Conservation (phyloP, 176 grass and related monocot species). For the Aegilops tauschii region DNA sequence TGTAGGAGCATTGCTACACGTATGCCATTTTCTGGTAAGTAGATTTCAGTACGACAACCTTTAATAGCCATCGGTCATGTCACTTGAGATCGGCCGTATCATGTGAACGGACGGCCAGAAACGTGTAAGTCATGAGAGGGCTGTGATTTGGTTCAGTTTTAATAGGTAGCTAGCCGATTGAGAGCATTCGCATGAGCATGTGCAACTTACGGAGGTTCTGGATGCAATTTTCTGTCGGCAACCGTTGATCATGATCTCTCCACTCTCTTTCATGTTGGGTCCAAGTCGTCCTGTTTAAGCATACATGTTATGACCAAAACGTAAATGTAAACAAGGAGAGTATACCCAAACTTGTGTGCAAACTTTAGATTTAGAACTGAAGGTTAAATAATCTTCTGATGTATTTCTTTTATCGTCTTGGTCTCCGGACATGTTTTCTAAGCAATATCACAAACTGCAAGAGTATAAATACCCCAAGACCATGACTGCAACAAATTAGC, state of each 20-base stretch:
- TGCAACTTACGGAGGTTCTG: slow-evolving; percentile 25
- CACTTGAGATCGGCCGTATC: no score
- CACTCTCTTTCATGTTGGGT: slow-evolving; percentile 13
- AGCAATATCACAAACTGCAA: neutral
- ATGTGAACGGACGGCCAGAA: no score
- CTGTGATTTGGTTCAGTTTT: no score
- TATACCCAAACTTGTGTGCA: neutral
- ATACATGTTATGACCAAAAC: neutral
- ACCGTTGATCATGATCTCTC: slow-evolving; percentile 35
- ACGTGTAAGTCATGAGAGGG: no score
- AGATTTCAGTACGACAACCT: no score
- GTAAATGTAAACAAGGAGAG: neutral
- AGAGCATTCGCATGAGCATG: neutral
- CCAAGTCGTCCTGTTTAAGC: slow-evolving; percentile 16
- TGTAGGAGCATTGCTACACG: no score
- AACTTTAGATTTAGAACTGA: neutral
- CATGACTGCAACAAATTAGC: neutral
- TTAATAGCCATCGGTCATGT: no score
- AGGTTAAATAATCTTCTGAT: neutral
- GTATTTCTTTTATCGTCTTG: neutral
- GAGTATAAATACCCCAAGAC: neutral
- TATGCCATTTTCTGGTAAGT: no score
- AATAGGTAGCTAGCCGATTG: no score
- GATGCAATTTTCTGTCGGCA: slow-evolving; percentile 25
- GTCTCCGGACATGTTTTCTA: neutral